Conservation (phyloP, 192 early-diverging fungal species). For the Dimargaris cristalligena region DNA sequence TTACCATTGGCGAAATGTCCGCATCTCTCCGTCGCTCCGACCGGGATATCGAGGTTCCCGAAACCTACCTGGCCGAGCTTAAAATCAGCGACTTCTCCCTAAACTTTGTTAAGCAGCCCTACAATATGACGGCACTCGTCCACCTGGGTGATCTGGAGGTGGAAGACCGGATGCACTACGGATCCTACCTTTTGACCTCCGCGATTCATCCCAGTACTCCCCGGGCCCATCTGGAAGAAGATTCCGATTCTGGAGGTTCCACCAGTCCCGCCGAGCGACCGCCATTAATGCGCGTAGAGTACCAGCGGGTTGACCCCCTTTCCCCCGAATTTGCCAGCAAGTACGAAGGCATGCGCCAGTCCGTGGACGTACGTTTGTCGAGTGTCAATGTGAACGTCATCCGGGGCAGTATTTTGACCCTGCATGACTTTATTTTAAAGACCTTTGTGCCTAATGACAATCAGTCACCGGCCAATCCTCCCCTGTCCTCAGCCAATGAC, state of each 20-base stretch:
- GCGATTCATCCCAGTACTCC: neutral
- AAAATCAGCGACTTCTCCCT: conserved; percentile 53
- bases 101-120: conserved; percentile 47
- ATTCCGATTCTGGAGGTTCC: too few species aligned
- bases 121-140: conserved; percentile 30
- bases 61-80: conserved; percentile 43
- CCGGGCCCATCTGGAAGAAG: neutral
- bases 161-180: conserved; percentile 50
- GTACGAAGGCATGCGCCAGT: conserved; percentile 66
- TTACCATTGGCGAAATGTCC: conserved; percentile 50
- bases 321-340: conserved; percentile 55
- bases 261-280: neutral
- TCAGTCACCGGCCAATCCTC: conserved; percentile 12
- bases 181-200: conserved; percentile 1
- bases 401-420: conserved; percentile 60
- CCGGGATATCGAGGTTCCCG: conserved; percentile 21
- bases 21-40: conserved; percentile 42
- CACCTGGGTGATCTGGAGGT: conserved; percentile 28
- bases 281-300: conserved; percentile 48
- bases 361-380: conserved; percentile 59
- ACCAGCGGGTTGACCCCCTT: conserved; percentile 46
- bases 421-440: conserved; percentile 70
- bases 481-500: neutral
- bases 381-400: conserved; percentile 69
- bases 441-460: conserved; percentile 35